These are phyloP conservation scores for Jaenimonas drosophilae DNA, from an alignment of 208 protist genomes.

Conservation along the genomic window DNA sequence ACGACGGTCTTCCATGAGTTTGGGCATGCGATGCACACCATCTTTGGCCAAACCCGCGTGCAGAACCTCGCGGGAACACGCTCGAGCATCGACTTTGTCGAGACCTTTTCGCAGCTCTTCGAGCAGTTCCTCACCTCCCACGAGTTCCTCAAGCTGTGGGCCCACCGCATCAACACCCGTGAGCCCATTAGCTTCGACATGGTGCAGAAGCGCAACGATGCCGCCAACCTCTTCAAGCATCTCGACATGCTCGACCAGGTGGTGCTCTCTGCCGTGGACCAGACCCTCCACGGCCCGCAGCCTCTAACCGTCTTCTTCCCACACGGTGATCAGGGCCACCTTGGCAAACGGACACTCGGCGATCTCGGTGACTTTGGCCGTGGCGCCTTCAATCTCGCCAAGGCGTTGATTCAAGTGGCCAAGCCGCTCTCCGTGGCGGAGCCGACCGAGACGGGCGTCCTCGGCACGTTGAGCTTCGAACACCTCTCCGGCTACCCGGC, in stretches of 20 bases:
- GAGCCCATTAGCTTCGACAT: conserved; percentile 87
- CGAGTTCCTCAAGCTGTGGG: conserved; percentile 85
- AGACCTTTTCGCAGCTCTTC: conserved; percentile 91
- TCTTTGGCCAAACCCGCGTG: conserved; percentile 88
- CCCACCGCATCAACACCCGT: conserved; percentile 74
- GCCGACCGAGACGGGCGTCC: conserved; percentile 54
- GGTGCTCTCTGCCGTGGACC: conserved; percentile 77
- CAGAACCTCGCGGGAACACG: conserved; percentile 91
- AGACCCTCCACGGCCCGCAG: conserved; percentile 80
- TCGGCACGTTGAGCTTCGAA: conserved; percentile 78
- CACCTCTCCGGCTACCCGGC: conserved; percentile 88
- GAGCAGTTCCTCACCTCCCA: conserved; percentile 90
- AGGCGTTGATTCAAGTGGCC: conserved; percentile 67
- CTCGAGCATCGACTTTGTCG: conserved; percentile 89
- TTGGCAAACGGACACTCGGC: conserved; percentile 77
- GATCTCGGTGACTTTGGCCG: conserved; percentile 61
- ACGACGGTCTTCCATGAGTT: conserved; percentile 92
- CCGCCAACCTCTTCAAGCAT: conserved; percentile 80
- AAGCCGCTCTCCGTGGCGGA: conserved; percentile 69
- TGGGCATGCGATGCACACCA: conserved; percentile 90
- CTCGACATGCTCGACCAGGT: conserved; percentile 86
- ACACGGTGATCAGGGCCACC: conserved; percentile 42
- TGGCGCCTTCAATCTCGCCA: conserved; percentile 71
- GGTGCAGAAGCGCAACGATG: conserved; percentile 77
- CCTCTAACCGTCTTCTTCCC: conserved; percentile 86